Percentiles rank a stretch among this genome's conserved stretches.
These are phyloP conservation scores for Lasiosphaeria ovina DNA, from an alignment of 495 filamentous ascomycete genomes.

Conservation along the genomic window DNA sequence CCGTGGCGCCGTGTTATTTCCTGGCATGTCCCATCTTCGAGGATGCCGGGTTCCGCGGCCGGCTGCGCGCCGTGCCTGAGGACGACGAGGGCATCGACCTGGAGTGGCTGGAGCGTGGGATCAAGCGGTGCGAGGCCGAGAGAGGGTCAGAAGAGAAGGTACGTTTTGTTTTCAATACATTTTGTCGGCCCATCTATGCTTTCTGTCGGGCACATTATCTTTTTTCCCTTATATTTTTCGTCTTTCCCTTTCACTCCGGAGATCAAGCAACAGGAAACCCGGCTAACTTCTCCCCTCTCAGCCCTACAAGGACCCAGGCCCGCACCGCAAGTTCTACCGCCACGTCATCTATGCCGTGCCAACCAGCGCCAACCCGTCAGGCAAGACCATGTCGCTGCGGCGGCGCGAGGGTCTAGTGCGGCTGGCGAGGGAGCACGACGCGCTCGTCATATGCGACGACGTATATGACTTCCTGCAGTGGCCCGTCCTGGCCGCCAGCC, in stretches of 20 bases:
- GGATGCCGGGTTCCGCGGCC: conserved; percentile 65
- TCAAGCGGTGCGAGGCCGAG: conserved; percentile 34
- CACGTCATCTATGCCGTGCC: conserved; percentile 84
- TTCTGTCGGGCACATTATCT: no score
- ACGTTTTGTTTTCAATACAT: conserved; percentile 2
- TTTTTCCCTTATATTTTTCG: not conserved
- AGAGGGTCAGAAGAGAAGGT: conserved; percentile 14
- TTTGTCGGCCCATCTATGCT: no score
- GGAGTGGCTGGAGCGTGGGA: conserved; percentile 46
- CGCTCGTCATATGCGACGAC: conserved; percentile 79
- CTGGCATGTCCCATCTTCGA: conserved; percentile 76
- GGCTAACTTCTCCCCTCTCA: not conserved
- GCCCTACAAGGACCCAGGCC: conserved; percentile 33
- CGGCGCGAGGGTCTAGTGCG: conserved; percentile 61
- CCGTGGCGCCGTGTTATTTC: conserved; percentile 77
- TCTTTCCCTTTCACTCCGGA: not conserved
- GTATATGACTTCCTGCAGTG: conserved; percentile 89
- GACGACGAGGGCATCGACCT: conserved; percentile 74
- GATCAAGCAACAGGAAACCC: not conserved
- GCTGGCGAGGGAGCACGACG: conserved; percentile 70
- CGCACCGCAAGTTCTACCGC: conserved; percentile 66
- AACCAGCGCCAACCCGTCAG: conserved; percentile 79
- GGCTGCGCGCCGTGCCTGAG: conserved; percentile 65
- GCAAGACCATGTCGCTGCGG: conserved; percentile 64
- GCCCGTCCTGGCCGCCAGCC: conserved; percentile 34